phyloP scores from a whole-genome alignment of 192 early-diverging fungal genomes.

The Podila epicladia region DNA sequence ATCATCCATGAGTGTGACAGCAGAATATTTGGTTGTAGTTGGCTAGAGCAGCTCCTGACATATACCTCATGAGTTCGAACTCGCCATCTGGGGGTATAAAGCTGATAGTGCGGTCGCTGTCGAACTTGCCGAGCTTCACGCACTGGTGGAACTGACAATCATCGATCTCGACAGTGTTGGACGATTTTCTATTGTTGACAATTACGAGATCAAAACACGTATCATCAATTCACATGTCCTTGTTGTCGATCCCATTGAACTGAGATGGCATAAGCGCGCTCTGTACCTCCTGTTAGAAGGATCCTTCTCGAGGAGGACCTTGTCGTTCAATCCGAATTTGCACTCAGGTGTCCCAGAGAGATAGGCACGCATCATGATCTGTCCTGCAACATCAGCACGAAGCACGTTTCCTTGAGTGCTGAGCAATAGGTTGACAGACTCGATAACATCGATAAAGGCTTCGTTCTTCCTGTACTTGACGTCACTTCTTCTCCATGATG shows the following conservation, averaged over 20 bases:
- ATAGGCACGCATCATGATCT: conserved; percentile 94
- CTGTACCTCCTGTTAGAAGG: conserved; percentile 51
- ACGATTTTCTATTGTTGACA: conserved; percentile 19
- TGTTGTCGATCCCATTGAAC: neutral
- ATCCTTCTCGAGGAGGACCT: conserved; percentile 87
- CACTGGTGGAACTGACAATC: conserved; percentile 99
- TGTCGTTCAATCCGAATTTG: conserved; percentile 94
- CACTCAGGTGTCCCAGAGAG: conserved; percentile 98
- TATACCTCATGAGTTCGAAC: conserved; percentile 93
- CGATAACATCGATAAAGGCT: conserved; percentile 95
- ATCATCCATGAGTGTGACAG: too few relatives aligned
- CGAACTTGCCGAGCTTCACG: conserved; percentile 93
- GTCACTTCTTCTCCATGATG: conserved; percentile 92
- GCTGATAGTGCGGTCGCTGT: conserved; percentile 92
- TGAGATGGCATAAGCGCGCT: neutral
- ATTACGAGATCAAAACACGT: neutral
- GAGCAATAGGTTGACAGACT: conserved; percentile 93
- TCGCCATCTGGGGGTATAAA: conserved; percentile 98
- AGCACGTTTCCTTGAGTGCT: conserved; percentile 83
- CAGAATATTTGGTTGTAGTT: too few relatives aligned
- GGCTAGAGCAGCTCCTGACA: too few relatives aligned
- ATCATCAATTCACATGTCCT: neutral
- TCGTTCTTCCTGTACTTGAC: conserved; percentile 98
- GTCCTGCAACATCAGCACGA: conserved; percentile 88
- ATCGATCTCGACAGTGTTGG: conserved; percentile 89